Evolutionary conservation across 2,329 filamentous ascomycete genomes (phyloP).

Genomic region (Exserohilum rostratum): DNA sequence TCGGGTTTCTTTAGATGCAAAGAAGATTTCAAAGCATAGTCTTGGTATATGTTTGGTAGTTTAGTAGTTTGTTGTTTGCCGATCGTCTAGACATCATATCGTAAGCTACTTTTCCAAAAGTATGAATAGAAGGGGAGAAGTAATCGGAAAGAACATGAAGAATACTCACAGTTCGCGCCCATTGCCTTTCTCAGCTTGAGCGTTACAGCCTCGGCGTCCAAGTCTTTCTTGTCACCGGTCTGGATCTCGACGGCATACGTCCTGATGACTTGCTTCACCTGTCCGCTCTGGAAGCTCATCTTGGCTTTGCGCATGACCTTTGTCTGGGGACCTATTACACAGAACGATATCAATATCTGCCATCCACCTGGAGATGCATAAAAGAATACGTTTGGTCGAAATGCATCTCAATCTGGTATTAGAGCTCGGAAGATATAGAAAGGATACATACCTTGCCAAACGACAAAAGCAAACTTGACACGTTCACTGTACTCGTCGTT

Average conservation of each 20-base stretch:
- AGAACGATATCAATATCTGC: neutral
- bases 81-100: constrained; percentile 21
- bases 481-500: constrained; percentile 73
- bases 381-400: neutral
- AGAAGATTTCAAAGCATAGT: neutral
- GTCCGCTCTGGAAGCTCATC: constrained; percentile 70
- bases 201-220: constrained; percentile 68
- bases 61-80: constrained; percentile 29
- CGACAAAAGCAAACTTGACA: constrained; percentile 70
- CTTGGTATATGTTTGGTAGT: neutral
- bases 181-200: constrained; percentile 67
- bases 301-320: constrained; percentile 74
- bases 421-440: neutral
- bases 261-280: constrained; percentile 67
- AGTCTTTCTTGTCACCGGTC: constrained; percentile 64
- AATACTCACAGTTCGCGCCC: constrained; percentile 73
- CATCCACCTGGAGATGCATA: neutral
- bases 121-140: neutral
- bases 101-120: neutral
- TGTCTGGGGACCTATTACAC: constrained; percentile 50
- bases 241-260: constrained; percentile 71
- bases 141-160: no score
- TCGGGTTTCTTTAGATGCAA: neutral
- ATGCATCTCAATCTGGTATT: neutral
- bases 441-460: constrained; percentile 67